phyloP scores from a whole-genome alignment of 306 rosid species.

The Dalbergia oliveri region DNA sequence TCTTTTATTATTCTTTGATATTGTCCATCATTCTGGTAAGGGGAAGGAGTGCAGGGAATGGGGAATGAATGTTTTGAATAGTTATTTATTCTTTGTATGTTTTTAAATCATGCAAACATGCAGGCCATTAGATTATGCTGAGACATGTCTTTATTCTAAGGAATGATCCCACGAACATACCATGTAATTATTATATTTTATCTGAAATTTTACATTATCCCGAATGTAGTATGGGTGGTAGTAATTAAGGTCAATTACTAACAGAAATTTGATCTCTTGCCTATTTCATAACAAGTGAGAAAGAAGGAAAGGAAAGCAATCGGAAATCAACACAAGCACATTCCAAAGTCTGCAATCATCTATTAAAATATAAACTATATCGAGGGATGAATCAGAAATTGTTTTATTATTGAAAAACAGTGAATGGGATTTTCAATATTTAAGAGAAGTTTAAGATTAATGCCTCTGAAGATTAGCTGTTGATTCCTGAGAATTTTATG shows the following conservation, averaged over 20 bases:
- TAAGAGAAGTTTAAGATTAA: background rate
- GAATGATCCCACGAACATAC: no score
- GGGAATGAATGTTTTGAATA: no score
- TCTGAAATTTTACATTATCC: background rate
- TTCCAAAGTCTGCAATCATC: no score
- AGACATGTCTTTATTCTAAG: no score
- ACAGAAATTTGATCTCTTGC: background rate
- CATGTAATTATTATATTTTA: no score
- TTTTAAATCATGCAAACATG: no score
- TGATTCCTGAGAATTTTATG: background rate
- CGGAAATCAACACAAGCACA: background rate
- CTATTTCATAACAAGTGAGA: background rate
- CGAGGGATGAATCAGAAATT: background rate
- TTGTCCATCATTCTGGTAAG: no score
- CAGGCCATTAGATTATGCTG: no score
- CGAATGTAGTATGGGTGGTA: background rate
- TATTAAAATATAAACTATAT: background rate
- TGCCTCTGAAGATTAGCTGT: background rate
- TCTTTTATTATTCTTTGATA: no score
- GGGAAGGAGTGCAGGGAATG: no score
- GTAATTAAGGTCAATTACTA: background rate
- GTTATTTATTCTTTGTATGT: no score
- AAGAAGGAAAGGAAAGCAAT: background rate
- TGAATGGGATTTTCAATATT: background rate
- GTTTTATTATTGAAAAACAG: background rate